Conservation (phyloP, 176 grass and related monocot species). For the Dactylis glomerata region DNA sequence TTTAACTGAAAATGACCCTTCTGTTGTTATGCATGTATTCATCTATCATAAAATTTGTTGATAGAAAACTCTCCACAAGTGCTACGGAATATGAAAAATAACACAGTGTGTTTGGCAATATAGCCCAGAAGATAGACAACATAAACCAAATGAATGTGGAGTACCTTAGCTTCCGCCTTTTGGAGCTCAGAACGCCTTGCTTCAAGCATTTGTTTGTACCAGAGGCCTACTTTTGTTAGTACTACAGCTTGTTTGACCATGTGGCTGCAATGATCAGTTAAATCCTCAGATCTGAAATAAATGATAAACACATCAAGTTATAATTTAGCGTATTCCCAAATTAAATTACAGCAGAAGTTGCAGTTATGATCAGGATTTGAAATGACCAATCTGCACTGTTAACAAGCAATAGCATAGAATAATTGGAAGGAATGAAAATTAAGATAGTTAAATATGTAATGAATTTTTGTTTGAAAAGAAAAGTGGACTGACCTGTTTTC, state of each 20-base stretch:
- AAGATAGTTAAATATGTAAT: neutral
- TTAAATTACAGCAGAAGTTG: neutral
- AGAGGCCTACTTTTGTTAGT: constrained; percentile 70
- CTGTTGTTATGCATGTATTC: neutral
- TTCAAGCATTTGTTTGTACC: constrained; percentile 85
- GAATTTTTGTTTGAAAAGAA: neutral
- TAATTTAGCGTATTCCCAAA: neutral
- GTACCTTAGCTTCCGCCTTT: constrained; percentile 87
- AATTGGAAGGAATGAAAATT: neutral
- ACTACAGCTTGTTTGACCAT: constrained; percentile 60
- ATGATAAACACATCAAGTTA: neutral
- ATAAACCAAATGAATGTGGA: constrained; percentile 18
- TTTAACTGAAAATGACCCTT: neutral
- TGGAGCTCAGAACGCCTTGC: constrained; percentile 69
- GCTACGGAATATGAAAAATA: neutral
- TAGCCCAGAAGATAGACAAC: neutral
- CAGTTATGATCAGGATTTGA: neutral
- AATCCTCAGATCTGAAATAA: constrained; percentile 59
- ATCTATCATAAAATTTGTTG: neutral
- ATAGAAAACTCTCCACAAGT: neutral
- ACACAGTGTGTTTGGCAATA: neutral
- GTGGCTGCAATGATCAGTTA: constrained; percentile 58
- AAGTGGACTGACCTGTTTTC: constrained; percentile 50
- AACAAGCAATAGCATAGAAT: neutral
- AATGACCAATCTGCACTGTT: neutral